Evolutionary conservation across 2,329 filamentous ascomycete genomes (phyloP), one percentile per base, ranked within the genome.

Genomic region (Gaeumannomyces sp.): DNA sequence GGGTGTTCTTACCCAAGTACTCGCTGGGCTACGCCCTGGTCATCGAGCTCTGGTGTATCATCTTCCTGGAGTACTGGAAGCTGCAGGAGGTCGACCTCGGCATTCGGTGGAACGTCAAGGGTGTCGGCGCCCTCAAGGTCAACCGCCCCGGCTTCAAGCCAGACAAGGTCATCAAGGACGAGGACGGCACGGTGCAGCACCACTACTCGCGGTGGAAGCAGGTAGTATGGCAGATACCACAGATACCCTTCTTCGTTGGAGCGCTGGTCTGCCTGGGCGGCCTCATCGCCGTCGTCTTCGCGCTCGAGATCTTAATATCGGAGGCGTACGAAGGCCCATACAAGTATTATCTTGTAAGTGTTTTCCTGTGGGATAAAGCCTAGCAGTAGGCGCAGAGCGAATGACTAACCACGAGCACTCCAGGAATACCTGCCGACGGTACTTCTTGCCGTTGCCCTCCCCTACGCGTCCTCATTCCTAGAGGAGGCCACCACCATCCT

Each of bases 21-120:
- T 97, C 93, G 1, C 85, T 88, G 65, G 76, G 93, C 62, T 97
- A 96, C 71, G 91, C 90, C 19, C 75, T 93, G 1, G 82, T 89
- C 59, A 93, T 89, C 73, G 89, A 88, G 45, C 78, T 97, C n/a
- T 97, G 93, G 92, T 89, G 89, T 65, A 88, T 95, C 3, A 80
- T 94, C 61, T 97, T 97, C 73, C 90, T 96, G 65, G 94, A 98
- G 74, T 97, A 91, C 76, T 98, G 94, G 94, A 97, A 96, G 79
- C 90, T 94, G 71, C 92, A 96, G 75, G 92, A 98, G 76, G 81
- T 88, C 1, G 93, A 98, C 72, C 81, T 98, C 10, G 89, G 89
- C 11, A 86, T 97, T 22, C 86, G 92, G 70, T 98, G 94, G 94
- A 90, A 91, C 19, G 93, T 97, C 3, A 88, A 90, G 62, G 90